phyloP scores from a whole-genome alignment of 2,329 filamentous ascomycete genomes.

The Didymella pinodella region DNA sequence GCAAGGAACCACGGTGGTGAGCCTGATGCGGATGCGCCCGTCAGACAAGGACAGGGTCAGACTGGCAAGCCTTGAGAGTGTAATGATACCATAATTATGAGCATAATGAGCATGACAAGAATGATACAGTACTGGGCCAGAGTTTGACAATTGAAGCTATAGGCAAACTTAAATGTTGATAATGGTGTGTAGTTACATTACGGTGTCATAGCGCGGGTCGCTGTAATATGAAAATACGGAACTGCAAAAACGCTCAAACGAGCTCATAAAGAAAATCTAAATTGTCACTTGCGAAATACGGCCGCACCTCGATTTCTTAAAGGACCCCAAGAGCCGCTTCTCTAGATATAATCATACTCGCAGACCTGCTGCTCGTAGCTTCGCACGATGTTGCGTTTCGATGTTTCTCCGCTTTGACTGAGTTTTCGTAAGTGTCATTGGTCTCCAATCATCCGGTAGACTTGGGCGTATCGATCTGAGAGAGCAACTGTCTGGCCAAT shows the following conservation, averaged over 20 bases:
- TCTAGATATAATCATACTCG: not conserved
- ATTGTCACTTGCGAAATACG: conserved; percentile 1
- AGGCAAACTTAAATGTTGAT: not conserved
- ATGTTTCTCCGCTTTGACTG: not conserved
- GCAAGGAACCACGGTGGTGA: conserved; percentile 52
- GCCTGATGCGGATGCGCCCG: conserved; percentile 52
- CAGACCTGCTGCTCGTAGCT: not conserved
- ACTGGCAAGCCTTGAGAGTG: conserved; percentile 11
- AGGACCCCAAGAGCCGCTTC: not conserved
- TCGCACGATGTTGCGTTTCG: not conserved
- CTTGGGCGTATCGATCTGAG: not conserved
- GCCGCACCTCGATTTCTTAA: not conserved
- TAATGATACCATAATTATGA: conserved; percentile 5
- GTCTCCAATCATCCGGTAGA: not conserved
- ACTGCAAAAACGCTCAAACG: conserved; percentile 16
- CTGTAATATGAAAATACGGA: conserved; percentile 1
- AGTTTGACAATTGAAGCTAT: conserved; percentile 7
- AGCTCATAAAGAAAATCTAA: conserved; percentile 6
- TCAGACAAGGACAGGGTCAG: conserved; percentile 41
- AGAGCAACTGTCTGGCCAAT: not conserved
- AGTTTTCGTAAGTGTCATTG: not conserved
- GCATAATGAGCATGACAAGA: not conserved
- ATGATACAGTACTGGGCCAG: conserved; percentile 5
- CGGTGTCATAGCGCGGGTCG: not conserved
- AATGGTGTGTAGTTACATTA: not conserved